Percentiles rank a stretch among this genome's conserved stretches.
phyloP scores from a whole-genome alignment of 129 eudicot genomes.

The Sambucus nigra region DNA sequence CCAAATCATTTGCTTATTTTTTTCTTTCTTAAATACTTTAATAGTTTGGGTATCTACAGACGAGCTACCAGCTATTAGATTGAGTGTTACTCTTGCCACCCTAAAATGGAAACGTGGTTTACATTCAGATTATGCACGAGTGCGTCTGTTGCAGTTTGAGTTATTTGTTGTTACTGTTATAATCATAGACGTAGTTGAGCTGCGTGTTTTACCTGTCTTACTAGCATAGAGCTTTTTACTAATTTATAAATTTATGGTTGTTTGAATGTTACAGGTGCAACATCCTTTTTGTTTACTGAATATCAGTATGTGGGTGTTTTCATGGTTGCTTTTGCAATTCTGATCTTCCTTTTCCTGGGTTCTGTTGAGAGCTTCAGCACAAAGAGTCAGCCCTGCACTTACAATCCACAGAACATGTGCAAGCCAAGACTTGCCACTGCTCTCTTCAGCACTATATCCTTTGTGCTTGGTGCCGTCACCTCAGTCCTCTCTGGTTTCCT shows the following conservation, averaged over 20 bases:
- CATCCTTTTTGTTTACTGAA: slow-evolving; percentile 63
- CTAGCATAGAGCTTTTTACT: neutral
- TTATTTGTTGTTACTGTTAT: neutral
- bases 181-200: neutral
- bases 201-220: neutral
- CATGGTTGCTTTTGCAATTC: slow-evolving; percentile 80
- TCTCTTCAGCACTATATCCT: slow-evolving; percentile 56
- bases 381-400: slow-evolving; percentile 49
- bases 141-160: neutral
- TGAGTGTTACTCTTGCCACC: neutral
- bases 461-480: slow-evolving; percentile 76
- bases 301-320: slow-evolving; percentile 77
- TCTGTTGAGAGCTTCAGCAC: slow-evolving; percentile 83
- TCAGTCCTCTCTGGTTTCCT: slow-evolving; percentile 79
- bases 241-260: slow-evolving; percentile 4
- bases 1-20: no score
- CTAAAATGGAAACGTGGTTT: neutral
- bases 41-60: no score
- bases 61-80: neutral
- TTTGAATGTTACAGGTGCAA: slow-evolving; percentile 46
- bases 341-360: slow-evolving; percentile 74
- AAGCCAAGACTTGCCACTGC: slow-evolving; percentile 88
- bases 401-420: slow-evolving; percentile 38
- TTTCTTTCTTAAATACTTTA: no score
- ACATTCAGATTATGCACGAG: neutral